phyloP scores from a whole-genome alignment of 2,329 filamentous ascomycete genomes.

The Hypoxylon sp. region DNA sequence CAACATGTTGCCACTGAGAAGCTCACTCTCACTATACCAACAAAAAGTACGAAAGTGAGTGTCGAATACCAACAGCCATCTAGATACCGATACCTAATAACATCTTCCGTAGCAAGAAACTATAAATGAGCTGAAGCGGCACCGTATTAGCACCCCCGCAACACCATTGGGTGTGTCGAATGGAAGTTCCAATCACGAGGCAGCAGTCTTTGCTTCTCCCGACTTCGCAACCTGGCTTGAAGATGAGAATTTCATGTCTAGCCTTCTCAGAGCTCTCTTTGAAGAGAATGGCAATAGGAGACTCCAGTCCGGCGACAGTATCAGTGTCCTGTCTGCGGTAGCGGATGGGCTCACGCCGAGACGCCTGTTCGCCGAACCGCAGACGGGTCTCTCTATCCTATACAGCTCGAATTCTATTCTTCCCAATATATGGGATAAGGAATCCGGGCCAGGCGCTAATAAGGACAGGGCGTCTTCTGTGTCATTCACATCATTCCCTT shows the following conservation, averaged over 20 bases:
- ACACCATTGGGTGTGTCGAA: background rate
- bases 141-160: constrained; percentile 12
- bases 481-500: constrained; percentile 50
- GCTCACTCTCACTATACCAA: constrained; percentile 35
- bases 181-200: constrained; percentile 46
- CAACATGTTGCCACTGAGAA: constrained; percentile 22
- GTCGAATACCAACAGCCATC: background rate
- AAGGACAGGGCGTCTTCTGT: constrained; percentile 52
- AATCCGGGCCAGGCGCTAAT: constrained; percentile 40
- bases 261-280: constrained; percentile 42
- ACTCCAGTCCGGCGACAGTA: constrained; percentile 31
- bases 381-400: constrained; percentile 61
- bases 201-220: constrained; percentile 60
- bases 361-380: constrained; percentile 42
- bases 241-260: constrained; percentile 52
- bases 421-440: constrained; percentile 54
- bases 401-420: constrained; percentile 54
- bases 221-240: constrained; percentile 58
- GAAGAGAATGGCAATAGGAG: constrained; percentile 1
- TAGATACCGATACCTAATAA: constrained; percentile 10
- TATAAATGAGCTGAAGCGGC: constrained; percentile 19
- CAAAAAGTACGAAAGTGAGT: constrained; percentile 36
- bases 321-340: constrained; percentile 62
- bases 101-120: constrained; percentile 11
- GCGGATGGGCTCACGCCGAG: constrained; percentile 61